Conservation (phyloP, 169 alveolate species). For the Cryptosporidium ryanae region DNA sequence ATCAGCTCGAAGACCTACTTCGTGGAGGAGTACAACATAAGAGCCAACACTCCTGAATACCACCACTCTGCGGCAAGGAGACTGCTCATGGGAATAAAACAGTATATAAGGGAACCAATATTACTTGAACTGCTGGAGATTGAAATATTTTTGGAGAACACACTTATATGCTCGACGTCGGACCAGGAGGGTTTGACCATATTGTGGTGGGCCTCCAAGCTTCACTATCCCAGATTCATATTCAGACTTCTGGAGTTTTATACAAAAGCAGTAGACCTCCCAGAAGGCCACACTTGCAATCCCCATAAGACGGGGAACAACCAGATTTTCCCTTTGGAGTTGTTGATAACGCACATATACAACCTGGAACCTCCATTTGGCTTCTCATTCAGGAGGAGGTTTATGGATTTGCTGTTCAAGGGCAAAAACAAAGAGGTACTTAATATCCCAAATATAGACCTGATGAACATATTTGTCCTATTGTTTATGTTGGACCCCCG, state of each 20-base stretch:
- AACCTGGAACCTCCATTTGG: slow-evolving; percentile 26
- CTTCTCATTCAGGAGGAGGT: slow-evolving; percentile 37
- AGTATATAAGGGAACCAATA: slow-evolving; percentile 35
- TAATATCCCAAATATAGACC: slow-evolving; percentile 17
- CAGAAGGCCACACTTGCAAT: slow-evolving; percentile 67
- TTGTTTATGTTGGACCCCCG: slow-evolving; percentile 58
- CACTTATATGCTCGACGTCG: slow-evolving; percentile 38
- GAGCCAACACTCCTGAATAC: slow-evolving; percentile 52
- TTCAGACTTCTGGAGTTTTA: slow-evolving; percentile 61
- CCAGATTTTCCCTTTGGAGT: slow-evolving; percentile 48
- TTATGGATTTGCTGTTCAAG: slow-evolving; percentile 47
- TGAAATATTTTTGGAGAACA: slow-evolving; percentile 45
- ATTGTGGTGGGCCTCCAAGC: slow-evolving; percentile 68
- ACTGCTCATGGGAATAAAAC: slow-evolving; percentile 32
- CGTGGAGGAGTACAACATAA: slow-evolving; percentile 23
- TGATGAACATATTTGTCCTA: slow-evolving; percentile 41
- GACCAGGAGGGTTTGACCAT: slow-evolving; percentile 61
- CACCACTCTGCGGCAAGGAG: slow-evolving; percentile 70
- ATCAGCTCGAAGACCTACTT: slow-evolving; percentile 43
- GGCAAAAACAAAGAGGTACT: not conserved
- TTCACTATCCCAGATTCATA: slow-evolving; percentile 42
- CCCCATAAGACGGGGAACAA: slow-evolving; percentile 66
- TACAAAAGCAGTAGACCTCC: slow-evolving; percentile 16
- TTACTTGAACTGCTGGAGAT: slow-evolving; percentile 55
- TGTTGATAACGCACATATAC: slow-evolving; percentile 28